These are phyloP conservation scores for Saposhnikovia divaricata DNA, from an alignment of 129 eudicot species.

Conservation along the genomic window DNA sequence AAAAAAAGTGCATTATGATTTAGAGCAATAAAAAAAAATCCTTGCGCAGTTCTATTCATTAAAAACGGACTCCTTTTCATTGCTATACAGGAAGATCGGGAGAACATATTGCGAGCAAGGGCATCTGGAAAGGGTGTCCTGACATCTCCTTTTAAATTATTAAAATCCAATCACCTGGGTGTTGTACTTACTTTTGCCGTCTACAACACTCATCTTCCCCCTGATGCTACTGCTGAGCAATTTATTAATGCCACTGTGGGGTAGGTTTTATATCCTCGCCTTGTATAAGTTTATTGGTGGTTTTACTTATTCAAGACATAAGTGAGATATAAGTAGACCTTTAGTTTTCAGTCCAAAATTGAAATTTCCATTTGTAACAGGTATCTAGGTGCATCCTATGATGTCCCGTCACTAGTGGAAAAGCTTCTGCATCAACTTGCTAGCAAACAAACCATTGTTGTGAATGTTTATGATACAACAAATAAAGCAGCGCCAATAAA, in stretches of 20 bases:
- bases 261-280: slow-evolving; percentile 28
- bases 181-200: slow-evolving; percentile 94
- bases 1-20: neutral
- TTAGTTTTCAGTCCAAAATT: neutral
- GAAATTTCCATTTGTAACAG: slow-evolving; percentile 25
- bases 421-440: slow-evolving; percentile 91
- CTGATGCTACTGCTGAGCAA: slow-evolving; percentile 67
- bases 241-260: slow-evolving; percentile 78
- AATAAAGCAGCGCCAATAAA: slow-evolving; percentile 39
- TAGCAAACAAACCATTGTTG: slow-evolving; percentile 82
- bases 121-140: slow-evolving; percentile 91
- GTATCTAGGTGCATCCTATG: slow-evolving; percentile 87
- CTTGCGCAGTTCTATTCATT: neutral
- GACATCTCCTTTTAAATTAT: slow-evolving; percentile 76
- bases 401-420: slow-evolving; percentile 80
- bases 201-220: slow-evolving; percentile 49
- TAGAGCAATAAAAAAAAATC: neutral
- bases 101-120: slow-evolving; percentile 87
- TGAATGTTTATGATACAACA: slow-evolving; percentile 84
- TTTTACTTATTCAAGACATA: neutral
- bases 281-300: neutral
- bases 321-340: neutral
- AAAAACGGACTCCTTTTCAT: neutral
- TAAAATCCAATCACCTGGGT: slow-evolving; percentile 82
- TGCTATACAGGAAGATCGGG: slow-evolving; percentile 73